Conservation (phyloP, 1,284 basidiomycete species). For the Cryptococcus sp. region DNA sequence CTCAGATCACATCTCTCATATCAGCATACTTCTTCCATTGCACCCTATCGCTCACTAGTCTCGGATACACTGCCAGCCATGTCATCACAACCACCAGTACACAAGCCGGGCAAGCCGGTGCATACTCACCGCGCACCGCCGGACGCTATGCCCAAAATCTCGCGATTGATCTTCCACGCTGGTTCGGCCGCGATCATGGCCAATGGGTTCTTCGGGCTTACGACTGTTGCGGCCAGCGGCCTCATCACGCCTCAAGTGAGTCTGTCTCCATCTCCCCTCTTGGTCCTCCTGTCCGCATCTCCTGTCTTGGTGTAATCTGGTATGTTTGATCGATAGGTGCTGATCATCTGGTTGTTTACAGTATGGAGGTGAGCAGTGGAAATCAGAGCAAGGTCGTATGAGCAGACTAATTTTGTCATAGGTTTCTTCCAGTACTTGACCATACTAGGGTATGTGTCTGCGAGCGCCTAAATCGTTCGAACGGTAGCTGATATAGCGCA, state of each 20-base stretch:
- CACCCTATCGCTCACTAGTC: too few relatives aligned
- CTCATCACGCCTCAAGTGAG: constrained; percentile 38
- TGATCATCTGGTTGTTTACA: constrained; percentile 9
- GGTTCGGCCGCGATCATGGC: constrained; percentile 43
- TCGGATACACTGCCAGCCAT: too few relatives aligned
- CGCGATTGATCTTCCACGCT: constrained; percentile 39
- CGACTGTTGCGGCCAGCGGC: constrained; percentile 24
- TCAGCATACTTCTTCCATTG: too few relatives aligned
- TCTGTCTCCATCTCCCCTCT: neutral
- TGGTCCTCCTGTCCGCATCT: too few relatives aligned
- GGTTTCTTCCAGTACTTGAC: constrained; percentile 73
- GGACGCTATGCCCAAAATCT: constrained; percentile 24
- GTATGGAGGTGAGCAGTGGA: constrained; percentile 32
- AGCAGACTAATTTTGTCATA: neutral
- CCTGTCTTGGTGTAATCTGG: too few relatives aligned
- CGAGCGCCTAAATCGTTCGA: neutral
- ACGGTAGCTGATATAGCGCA: neutral
- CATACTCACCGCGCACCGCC: constrained; percentile 7
- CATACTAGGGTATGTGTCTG: constrained; percentile 65
- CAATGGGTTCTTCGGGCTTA: constrained; percentile 41
- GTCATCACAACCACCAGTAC: too few relatives aligned
- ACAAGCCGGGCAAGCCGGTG: too few relatives aligned
- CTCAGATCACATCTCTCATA: too few relatives aligned
- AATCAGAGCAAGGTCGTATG: neutral
- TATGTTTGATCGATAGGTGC: neutral